Base-by-base conservation (phyloP, 371 early-diverging fungal species). In the Apophysomyces trapeziformis region DNA sequence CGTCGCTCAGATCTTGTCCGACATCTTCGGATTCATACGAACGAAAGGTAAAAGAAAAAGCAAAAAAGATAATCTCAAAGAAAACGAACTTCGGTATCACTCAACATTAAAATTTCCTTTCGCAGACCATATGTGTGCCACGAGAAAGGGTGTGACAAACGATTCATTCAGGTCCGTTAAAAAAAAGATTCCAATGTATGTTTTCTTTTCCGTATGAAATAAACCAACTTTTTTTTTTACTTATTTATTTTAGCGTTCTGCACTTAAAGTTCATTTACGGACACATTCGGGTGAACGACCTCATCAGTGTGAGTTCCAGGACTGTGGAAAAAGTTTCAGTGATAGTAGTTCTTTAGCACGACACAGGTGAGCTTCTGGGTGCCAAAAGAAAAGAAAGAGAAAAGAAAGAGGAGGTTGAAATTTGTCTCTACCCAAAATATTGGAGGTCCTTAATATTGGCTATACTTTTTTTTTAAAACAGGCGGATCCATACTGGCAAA, bases 251-350 rank as follows among this genome's bases (percentile, higher is more conserved):
- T 87, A 92, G 85, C 79, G 88, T 59, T 92, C 93, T 16, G 93
- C 93, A 57, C 80, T 92, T 65, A 91, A 87, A 0, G 92, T 92
- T 54, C 93, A 92, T 70, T 73, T 80, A 57, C 85, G 93, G 57
- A 92, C 92, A 0, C 93, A 92, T 79, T 86, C 93, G 21, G 93
- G 93, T 39, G 93, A 92, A 75, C 76, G 88, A 45, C 93, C 93
- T 14, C 93, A 92, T 71, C 70, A 75, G 64, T 92, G 93, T 68
- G 86, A 89, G 71, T 79, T 82, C 35, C 73, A 77, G 16, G 82
- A 84, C 21, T 88, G 88, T 67, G 80, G 81, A 16, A 88, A 86
- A 70, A 83, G 83, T 43, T 86, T 86, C 65, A 80, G 85, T 61
- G 85, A 85, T 65, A 73, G 72, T 43, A 75, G 75, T 16, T 80